Base-by-base conservation (phyloP, 108 stramenopile genomes). In the Fistulifera solaris region DNA sequence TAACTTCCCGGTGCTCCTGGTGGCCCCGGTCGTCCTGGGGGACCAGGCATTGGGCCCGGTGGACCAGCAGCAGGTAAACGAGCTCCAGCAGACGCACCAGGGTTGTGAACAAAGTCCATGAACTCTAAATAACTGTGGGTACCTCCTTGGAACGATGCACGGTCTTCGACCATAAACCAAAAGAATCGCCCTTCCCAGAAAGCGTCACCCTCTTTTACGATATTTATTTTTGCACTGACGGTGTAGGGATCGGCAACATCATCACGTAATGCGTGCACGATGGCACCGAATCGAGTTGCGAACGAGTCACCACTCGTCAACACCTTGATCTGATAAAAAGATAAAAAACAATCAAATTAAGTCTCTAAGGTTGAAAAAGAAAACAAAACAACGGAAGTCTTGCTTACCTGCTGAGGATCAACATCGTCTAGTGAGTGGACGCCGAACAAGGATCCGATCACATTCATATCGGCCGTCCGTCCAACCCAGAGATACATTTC, bases 401-500 rank as follows among this genome's bases (percentile, higher is more conserved):
- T 35, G 31, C 67, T 15, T 49, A 60, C 64, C 61, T 69, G 77
- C 17, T 58, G 48, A 44, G 80, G 76, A 53, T 99, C 95, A 40
- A 87, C 66, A 24, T 84, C 77, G 47, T 95, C 94, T 26, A 97
- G 54, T 6, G 86, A 82, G 5, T 75, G 67, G 2, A 83, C 71
- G 24, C 98, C 94, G 61, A 99, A 96, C 45, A 99, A 47, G 0
- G 86, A 67, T 25, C 68, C 62, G 38, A 96, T 42, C n/a, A 93
- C 42, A 4, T 70, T 65, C 7, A 90, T 70, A 63, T 93, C 74
- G 0, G 90, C 87, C 8, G 71, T 65, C n/a, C 85, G 61, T 40
- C 98, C 98, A 13, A 99, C 85, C 96, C 96, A 99, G 56, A 99
- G 22, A 58, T 74, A 91, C 71, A 96, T 79, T 38, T 93, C 93